Evolutionary conservation across 306 rosid genomes (phyloP).

Genomic region (Citrullus colocynthis): DNA sequence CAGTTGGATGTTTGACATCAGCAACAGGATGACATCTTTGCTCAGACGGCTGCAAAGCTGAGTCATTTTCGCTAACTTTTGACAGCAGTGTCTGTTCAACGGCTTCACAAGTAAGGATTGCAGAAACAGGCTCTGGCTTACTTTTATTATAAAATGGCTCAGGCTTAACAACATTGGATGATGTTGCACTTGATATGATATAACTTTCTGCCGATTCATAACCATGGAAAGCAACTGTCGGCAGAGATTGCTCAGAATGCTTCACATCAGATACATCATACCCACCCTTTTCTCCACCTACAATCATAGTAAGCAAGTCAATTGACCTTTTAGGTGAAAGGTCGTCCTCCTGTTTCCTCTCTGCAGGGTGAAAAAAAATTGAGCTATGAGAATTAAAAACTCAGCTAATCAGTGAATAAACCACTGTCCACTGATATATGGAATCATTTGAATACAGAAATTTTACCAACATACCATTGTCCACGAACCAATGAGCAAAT

Average conservation of each 20-base stretch:
- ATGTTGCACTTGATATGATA: constrained; percentile 21
- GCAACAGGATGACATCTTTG: constrained; percentile 32
- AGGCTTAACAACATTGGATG: constrained; percentile 24
- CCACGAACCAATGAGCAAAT: constrained; percentile 81
- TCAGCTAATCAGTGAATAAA: constrained; percentile 1
- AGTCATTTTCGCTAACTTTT: constrained; percentile 42
- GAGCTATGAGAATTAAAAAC: constrained; percentile 1
- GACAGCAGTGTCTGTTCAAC: constrained; percentile 83
- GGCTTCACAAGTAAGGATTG: constrained; percentile 88
- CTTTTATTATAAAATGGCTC: constrained; percentile 33
- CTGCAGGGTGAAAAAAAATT: constrained; percentile 31
- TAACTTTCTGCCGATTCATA: constrained; percentile 31
- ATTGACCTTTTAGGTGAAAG: constrained; percentile 41
- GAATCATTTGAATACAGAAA: constrained; percentile 14
- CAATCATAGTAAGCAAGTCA: constrained; percentile 74
- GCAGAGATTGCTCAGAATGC: constrained; percentile 22
- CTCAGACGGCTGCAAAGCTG: constrained; percentile 21
- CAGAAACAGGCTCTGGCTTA: constrained; percentile 42
- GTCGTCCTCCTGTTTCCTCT: constrained; percentile 43
- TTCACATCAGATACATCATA: constrained; percentile 26
- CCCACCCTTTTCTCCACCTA: constrained; percentile 58
- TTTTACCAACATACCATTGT: constrained; percentile 53
- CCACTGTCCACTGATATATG: constrained; percentile 6
- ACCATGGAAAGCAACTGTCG: constrained; percentile 27
- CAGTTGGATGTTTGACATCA: constrained; percentile 33